A percentile compares a stretch with the other conserved stretches of the same genome.
Evolutionary conservation across 495 filamentous ascomycete genomes (phyloP).

Genomic region (Cudoniella acicularis): DNA sequence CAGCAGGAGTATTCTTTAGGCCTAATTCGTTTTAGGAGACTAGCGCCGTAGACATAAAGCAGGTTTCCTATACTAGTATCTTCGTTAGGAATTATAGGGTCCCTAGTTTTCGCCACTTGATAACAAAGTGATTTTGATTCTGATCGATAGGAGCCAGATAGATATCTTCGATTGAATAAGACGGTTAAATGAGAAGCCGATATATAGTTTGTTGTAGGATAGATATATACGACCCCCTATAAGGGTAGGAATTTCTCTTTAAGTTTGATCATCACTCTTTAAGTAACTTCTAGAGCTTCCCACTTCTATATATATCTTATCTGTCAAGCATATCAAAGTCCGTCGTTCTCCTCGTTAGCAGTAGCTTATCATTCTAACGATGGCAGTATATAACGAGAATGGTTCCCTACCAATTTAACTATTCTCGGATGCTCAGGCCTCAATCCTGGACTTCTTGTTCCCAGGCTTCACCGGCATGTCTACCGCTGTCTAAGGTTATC

Average conservation of each 20-base stretch:
- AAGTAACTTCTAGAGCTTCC: neutral
- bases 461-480: conserved; percentile 14
- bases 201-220: conserved; percentile 1
- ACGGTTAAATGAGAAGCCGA: conserved; percentile 2
- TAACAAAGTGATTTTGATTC: neutral
- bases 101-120: conserved; percentile 5
- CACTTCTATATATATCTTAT: neutral
- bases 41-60: neutral
- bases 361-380: too few species aligned
- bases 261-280: neutral
- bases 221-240: neutral
- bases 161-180: conserved; percentile 8
- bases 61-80: neutral
- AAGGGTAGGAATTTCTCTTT: neutral
- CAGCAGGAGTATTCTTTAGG: neutral
- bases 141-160: conserved; percentile 3
- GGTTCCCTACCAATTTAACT: conserved; percentile 12
- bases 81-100: conserved; percentile 1
- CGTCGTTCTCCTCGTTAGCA: too few species aligned
- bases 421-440: conserved; percentile 14
- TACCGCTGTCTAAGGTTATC: conserved; percentile 26
- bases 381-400: conserved; percentile 6
- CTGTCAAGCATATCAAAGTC: too few species aligned
- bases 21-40: neutral
- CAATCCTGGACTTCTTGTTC: conserved; percentile 15